Conservation (phyloP, 305 asterid genomes). For the Fraxinus albicans region DNA sequence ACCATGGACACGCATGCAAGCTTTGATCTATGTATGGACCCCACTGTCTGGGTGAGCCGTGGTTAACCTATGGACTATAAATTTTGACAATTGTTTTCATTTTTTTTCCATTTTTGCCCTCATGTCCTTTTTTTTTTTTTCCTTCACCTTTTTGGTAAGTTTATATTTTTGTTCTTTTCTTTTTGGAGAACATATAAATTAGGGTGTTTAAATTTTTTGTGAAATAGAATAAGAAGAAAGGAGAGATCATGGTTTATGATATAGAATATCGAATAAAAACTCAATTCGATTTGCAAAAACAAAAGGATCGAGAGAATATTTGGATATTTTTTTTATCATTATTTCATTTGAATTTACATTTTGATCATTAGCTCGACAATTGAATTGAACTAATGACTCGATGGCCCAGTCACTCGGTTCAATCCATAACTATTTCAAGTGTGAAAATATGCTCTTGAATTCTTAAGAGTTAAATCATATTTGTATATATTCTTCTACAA, state of each 20-base stretch:
- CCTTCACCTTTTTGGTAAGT: neutral
- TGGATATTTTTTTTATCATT: too few species aligned
- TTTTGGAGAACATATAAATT: neutral
- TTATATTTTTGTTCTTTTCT: too few species aligned
- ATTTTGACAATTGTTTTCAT: neutral
- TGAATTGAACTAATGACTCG: neutral
- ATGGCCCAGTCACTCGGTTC: neutral
- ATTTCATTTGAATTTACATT: neutral
- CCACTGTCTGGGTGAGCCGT: neutral
- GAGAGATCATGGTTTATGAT: neutral
- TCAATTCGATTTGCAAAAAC: neutral
- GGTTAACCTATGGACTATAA: constrained; percentile 1
- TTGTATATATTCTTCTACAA: neutral
- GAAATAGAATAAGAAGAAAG: neutral
- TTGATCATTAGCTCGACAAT: neutral
- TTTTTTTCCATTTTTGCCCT: neutral
- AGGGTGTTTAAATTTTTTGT: neutral
- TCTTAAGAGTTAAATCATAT: neutral
- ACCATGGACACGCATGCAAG: neutral
- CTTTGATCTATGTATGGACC: neutral
- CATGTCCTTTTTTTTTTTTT: neutral
- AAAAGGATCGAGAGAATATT: neutral
- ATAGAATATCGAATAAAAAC: neutral
- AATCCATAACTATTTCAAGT: neutral
- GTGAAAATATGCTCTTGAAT: neutral